A percentile compares a stretch with the other conserved stretches of the same genome.
Conservation (phyloP, 768 basidiomycete genomes). For the Mycena haematopus region DNA sequence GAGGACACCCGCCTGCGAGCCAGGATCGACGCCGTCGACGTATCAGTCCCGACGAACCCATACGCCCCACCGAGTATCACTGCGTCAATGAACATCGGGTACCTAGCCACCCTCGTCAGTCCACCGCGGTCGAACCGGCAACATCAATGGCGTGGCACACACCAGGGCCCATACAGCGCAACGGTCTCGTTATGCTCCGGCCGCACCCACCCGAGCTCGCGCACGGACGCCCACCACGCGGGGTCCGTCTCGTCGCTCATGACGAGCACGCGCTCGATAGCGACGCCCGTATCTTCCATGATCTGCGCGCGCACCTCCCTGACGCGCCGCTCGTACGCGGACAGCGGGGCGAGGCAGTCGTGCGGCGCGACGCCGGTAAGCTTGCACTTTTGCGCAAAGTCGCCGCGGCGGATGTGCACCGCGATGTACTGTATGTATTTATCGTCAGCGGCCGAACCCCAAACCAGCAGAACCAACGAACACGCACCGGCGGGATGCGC, state of each 20-base stretch:
- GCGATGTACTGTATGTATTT: constrained; percentile 43
- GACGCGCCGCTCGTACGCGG: constrained; percentile 38
- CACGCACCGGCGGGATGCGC: constrained; percentile 33
- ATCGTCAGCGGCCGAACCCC: background rate
- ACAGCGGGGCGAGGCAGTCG: constrained; percentile 41
- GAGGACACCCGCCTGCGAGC: constrained; percentile 49
- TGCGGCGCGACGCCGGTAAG: constrained; percentile 23
- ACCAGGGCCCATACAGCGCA: constrained; percentile 36
- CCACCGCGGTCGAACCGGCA: background rate
- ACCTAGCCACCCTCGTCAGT: constrained; percentile 41
- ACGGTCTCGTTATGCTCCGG: constrained; percentile 40
- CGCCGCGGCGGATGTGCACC: constrained; percentile 45
- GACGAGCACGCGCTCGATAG: constrained; percentile 40
- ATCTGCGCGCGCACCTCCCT: constrained; percentile 39
- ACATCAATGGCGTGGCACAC: constrained; percentile 34
- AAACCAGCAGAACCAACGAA: background rate
- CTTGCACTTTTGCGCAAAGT: constrained; percentile 41
- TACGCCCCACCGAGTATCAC: constrained; percentile 50
- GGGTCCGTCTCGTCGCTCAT: constrained; percentile 48
- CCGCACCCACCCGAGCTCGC: constrained; percentile 38
- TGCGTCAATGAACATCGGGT: constrained; percentile 54
- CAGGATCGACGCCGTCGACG: constrained; percentile 54
- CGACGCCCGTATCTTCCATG: constrained; percentile 30
- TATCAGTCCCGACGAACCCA: constrained; percentile 58
- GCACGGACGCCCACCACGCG: constrained; percentile 42